Evolutionary conservation across 2,329 filamentous ascomycete species (phyloP).

Genomic region (Neoarthrinium moseri): DNA sequence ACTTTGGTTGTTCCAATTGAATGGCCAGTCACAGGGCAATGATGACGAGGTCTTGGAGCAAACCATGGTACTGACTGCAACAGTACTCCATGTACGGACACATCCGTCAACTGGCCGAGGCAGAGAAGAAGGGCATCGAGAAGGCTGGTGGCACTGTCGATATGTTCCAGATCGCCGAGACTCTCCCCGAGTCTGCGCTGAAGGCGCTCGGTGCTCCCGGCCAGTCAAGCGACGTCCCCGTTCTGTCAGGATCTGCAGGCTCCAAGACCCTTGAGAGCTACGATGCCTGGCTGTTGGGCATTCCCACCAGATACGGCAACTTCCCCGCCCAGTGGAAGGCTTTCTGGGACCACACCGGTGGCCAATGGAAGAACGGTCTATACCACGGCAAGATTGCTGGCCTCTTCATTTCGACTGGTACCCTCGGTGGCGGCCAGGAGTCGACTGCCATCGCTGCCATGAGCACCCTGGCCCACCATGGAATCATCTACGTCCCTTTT

Average conservation of each 20-base stretch:
- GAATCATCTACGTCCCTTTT: constrained; percentile 93
- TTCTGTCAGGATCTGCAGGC: constrained; percentile 57
- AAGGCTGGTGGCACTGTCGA: constrained; percentile 80
- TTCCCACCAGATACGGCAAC: constrained; percentile 95
- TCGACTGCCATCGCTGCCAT: constrained; percentile 77
- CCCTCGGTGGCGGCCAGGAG: constrained; percentile 88
- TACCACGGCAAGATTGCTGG: constrained; percentile 89
- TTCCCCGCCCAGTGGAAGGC: constrained; percentile 95
- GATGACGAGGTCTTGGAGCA: no score
- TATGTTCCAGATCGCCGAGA: constrained; percentile 87
- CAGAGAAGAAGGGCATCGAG: constrained; percentile 88
- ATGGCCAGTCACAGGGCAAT: no score
- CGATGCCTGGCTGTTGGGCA: constrained; percentile 88
- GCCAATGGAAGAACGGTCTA: constrained; percentile 75
- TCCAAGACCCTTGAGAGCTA: constrained; percentile 66
- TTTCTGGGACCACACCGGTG: constrained; percentile 89
- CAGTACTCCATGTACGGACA: constrained; percentile 96
- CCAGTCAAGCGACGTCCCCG: constrained; percentile 66
- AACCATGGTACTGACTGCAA: no score
- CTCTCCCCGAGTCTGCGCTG: constrained; percentile 79
- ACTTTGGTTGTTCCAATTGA: no score
- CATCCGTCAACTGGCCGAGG: constrained; percentile 78
- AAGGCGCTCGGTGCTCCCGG: constrained; percentile 86
- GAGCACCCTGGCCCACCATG: constrained; percentile 88
- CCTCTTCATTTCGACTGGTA: constrained; percentile 85